These are phyloP conservation scores for Hypoxylon fuscum DNA, from an alignment of 495 filamentous ascomycete genomes.

Conservation along the genomic window DNA sequence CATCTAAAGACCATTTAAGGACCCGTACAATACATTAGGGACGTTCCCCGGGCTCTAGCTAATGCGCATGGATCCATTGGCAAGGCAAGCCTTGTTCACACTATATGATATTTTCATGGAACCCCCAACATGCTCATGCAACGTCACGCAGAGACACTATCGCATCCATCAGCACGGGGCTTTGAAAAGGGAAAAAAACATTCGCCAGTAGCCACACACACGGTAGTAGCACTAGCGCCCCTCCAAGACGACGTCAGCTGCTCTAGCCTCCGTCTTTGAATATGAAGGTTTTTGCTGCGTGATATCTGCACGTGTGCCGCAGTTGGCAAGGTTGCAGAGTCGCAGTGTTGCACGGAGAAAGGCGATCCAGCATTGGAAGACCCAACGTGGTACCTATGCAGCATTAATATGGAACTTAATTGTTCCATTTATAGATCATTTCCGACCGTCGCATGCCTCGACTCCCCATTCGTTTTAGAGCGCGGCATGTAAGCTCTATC, in stretches of 20 bases:
- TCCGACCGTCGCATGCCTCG: conserved; percentile 36
- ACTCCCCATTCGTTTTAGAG: conserved; percentile 39
- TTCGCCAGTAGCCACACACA: conserved; percentile 34
- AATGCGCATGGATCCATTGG: conserved; percentile 25
- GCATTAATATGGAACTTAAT: conserved; percentile 40
- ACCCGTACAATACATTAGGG: not conserved
- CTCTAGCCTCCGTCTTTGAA: conserved; percentile 34
- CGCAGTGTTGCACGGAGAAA: conserved; percentile 32
- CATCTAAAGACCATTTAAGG: not conserved
- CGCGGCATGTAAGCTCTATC: conserved; percentile 26
- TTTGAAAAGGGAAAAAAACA: too few species aligned
- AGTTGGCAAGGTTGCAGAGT: conserved; percentile 31
- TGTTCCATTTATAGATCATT: conserved; percentile 44
- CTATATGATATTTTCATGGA: conserved; percentile 6
- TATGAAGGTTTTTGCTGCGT: conserved; percentile 32
- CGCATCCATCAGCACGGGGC: conserved; percentile 35
- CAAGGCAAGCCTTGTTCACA: conserved; percentile 20
- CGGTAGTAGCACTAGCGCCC: conserved; percentile 32
- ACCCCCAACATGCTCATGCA: conserved; percentile 32
- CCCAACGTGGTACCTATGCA: conserved; percentile 36
- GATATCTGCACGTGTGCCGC: conserved; percentile 43
- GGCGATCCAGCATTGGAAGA: conserved; percentile 35
- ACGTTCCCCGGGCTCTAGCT: conserved; percentile 7
- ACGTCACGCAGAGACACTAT: conserved; percentile 30
- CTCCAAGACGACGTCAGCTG: conserved; percentile 36